These are phyloP conservation scores for Bipolaris gigantea DNA, from an alignment of 2,329 filamentous ascomycete genomes.

Conservation along the genomic window DNA sequence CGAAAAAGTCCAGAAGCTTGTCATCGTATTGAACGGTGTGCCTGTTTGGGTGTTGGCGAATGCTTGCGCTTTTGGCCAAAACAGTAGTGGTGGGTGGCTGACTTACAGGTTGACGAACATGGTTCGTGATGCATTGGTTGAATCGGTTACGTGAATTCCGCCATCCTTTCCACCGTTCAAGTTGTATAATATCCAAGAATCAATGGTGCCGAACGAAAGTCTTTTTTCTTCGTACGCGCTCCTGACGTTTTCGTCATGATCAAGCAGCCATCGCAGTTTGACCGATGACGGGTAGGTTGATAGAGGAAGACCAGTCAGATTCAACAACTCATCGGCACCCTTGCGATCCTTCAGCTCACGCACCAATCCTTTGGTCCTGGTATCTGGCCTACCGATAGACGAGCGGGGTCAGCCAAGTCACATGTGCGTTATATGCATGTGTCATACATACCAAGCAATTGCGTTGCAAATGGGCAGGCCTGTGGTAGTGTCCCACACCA, in stretches of 20 bases:
- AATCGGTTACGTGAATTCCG: slow-evolving; percentile 78
- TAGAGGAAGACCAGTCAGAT: slow-evolving; percentile 77
- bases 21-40: slow-evolving; percentile 79
- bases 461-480: slow-evolving; percentile 82
- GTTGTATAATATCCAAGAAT: slow-evolving; percentile 84
- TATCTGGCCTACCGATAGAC: slow-evolving; percentile 61
- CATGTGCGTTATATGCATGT: neutral
- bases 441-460: slow-evolving; percentile 67
- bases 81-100: neutral
- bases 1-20: slow-evolving; percentile 75
- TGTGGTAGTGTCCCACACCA: slow-evolving; percentile 81
- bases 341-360: slow-evolving; percentile 71
- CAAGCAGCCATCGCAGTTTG: slow-evolving; percentile 81
- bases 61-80: neutral
- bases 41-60: slow-evolving; percentile 10
- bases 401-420: slow-evolving; percentile 4
- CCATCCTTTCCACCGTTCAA: slow-evolving; percentile 72
- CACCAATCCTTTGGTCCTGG: slow-evolving; percentile 73
- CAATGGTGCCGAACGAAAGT: slow-evolving; percentile 83
- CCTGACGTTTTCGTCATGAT: slow-evolving; percentile 69
- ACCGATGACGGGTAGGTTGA: slow-evolving; percentile 88
- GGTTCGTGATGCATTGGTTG: slow-evolving; percentile 84
- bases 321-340: slow-evolving; percentile 68
- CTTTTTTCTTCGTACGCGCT: slow-evolving; percentile 75
- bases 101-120: slow-evolving; percentile 84